phyloP scores from a whole-genome alignment of 805 yeast species.

The Cyberlindnera petersonii region DNA sequence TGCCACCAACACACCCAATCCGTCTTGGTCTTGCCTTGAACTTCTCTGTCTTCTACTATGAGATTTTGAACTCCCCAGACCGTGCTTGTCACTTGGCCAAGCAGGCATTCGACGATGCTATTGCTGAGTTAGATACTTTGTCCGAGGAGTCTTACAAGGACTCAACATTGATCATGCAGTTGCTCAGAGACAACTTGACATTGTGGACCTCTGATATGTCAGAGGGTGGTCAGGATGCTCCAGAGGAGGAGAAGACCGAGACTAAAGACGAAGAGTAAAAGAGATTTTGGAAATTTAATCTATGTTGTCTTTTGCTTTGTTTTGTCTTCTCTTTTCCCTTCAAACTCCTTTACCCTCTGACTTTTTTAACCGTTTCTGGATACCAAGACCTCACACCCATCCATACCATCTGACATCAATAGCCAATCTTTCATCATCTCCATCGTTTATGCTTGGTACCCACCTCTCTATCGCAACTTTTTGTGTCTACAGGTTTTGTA shows the following conservation, averaged over 20 bases:
- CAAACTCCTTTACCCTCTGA: too few relatives aligned
- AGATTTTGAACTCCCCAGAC: slow-evolving; percentile 96
- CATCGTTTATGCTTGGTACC: background rate
- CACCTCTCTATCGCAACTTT: slow-evolving; percentile 2
- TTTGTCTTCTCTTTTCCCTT: background rate
- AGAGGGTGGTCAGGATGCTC: slow-evolving; percentile 66
- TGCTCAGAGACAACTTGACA: slow-evolving; percentile 95
- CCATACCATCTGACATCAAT: background rate
- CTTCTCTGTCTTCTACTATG: slow-evolving; percentile 97
- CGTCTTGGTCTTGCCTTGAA: slow-evolving; percentile 96
- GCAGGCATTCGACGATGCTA: slow-evolving; percentile 98
- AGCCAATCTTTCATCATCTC: background rate
- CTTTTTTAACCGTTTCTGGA: too few relatives aligned
- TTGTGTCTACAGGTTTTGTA: slow-evolving; percentile 7
- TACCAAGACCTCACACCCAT: too few relatives aligned
- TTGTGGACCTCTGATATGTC: slow-evolving; percentile 96
- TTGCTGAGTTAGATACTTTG: slow-evolving; percentile 95
- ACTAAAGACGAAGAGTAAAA: slow-evolving; percentile 32
- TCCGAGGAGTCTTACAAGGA: slow-evolving; percentile 98
- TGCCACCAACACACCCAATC: slow-evolving; percentile 98
- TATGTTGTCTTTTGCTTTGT: background rate
- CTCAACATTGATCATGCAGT: slow-evolving; percentile 97
- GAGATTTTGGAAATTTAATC: too few relatives aligned
- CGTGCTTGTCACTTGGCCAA: slow-evolving; percentile 98
- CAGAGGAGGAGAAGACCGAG: slow-evolving; percentile 33